Evolutionary conservation across 148 eudicot genomes (phyloP), one percentile per base, ranked within the genome.

Genomic region (Cornus suecica): DNA sequence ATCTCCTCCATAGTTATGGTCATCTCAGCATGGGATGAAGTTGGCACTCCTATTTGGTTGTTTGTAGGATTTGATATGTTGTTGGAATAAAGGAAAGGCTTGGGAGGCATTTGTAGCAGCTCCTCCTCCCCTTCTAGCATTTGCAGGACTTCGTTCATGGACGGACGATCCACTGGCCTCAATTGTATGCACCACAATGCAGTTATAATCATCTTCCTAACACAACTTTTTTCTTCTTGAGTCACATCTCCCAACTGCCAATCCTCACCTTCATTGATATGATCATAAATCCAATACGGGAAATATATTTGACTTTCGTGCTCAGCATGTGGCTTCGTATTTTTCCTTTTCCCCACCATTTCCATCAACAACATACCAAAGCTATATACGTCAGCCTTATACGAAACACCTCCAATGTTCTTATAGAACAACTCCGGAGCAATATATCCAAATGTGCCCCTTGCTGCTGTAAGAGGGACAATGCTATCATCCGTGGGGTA

Each of bases 361-460:
- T 66, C 69, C 69, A 66, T 66, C 32, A 65, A 28, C 60, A 77
- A 58, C 80, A 77, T 77, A 24, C 80, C 80, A 65, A 61, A 65
- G 16, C 67, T 65, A 28, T 77, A 77, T 51, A 78, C 76, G 56
- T 78, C 80, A 22, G 80, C 76, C 65, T 78, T 78, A 16, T 71
- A 66, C 6, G 80, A 78, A 6, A 78, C 76, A 25, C 71, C 80
- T 72, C 80, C 80, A 32, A 78, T 71, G 42, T 78, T 78, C 61
- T 78, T 78, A 71, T 78, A 78, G 34, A 76, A 76, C 73, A 76
- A 26, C 56, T 76, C 78, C 15, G 78, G 73, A 18, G 74, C 79
- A 74, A 77, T 77, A 48, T 77, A 77, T 2, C 80, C 80, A 62
- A 79, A 11, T 28, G 81, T 79, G 18, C 81, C 81, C 56, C 81